Conservation (phyloP, 257 asterid species). For the Fraxinus quadrangulata region DNA sequence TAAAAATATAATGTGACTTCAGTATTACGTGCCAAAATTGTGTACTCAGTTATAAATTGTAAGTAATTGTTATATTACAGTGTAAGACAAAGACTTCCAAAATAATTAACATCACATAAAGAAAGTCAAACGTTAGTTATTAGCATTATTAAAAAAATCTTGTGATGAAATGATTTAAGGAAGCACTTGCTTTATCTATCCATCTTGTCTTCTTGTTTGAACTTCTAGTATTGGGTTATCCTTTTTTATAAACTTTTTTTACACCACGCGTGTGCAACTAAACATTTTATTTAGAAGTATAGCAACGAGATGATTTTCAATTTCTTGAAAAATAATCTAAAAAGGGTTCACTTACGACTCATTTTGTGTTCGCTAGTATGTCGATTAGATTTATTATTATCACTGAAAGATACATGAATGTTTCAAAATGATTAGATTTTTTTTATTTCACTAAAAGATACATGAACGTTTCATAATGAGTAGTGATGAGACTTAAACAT, state of each 20-base stretch:
- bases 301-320: not conserved
- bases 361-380: not conserved
- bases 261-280: not conserved
- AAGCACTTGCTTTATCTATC: slow-evolving; percentile 20
- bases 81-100: slow-evolving; percentile 4
- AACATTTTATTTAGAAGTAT: not conserved
- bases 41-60: too few species aligned
- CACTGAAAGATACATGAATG: too few species aligned
- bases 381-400: too few species aligned
- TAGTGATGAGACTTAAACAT: not conserved
- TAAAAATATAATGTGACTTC: too few species aligned
- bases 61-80: not conserved
- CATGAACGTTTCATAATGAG: not conserved
- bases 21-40: too few species aligned
- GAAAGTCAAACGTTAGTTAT: slow-evolving; percentile 28
- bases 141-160: slow-evolving; percentile 19
- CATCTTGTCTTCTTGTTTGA: slow-evolving; percentile 17
- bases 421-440: too few species aligned
- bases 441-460: not conserved
- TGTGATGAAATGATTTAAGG: slow-evolving; percentile 30
- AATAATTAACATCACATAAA: not conserved
- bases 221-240: not conserved
- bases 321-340: not conserved
- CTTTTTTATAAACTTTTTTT: not conserved
- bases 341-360: not conserved